phyloP scores from a whole-genome alignment of 306 rosid genomes.

The Abrus precatorius region DNA sequence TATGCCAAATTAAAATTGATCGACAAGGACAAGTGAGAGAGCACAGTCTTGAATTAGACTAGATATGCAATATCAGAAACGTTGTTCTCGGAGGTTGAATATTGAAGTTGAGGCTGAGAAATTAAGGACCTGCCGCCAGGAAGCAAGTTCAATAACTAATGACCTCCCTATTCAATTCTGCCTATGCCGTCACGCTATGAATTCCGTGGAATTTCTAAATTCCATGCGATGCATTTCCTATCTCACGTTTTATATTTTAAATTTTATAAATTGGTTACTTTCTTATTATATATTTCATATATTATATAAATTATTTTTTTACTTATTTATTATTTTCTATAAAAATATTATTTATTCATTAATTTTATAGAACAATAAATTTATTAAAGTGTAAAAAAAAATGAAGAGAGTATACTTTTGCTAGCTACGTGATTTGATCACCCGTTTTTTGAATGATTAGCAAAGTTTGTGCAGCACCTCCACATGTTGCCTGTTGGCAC shows the following conservation, averaged over 20 bases:
- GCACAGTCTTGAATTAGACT: not conserved
- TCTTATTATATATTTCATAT: too few species aligned
- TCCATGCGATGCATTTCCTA: not conserved
- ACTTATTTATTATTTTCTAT: too few species aligned
- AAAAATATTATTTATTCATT: too few species aligned
- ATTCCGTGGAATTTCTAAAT: constrained; percentile 19
- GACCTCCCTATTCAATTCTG: not conserved
- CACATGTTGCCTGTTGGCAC: not conserved
- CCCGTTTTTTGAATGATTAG: constrained; percentile 11
- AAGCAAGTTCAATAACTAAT: not conserved
- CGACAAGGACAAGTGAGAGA: not conserved
- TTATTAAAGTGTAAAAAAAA: too few species aligned
- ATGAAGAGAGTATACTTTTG: not conserved
- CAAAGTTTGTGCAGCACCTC: constrained; percentile 14
- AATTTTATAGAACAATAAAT: too few species aligned
- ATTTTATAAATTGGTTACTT: too few species aligned
- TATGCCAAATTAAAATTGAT: not conserved
- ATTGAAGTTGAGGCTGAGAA: not conserved
- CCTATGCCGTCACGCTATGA: constrained; percentile 21
- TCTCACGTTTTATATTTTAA: too few species aligned
- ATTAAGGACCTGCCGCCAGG: constrained; percentile 12
- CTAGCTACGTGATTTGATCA: not conserved
- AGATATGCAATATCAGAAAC: not conserved
- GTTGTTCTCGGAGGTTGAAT: constrained; percentile 17
- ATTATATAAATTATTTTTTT: too few species aligned